phyloP scores from a whole-genome alignment of 2,329 filamentous ascomycete genomes.

The Sporothrix pallida region DNA sequence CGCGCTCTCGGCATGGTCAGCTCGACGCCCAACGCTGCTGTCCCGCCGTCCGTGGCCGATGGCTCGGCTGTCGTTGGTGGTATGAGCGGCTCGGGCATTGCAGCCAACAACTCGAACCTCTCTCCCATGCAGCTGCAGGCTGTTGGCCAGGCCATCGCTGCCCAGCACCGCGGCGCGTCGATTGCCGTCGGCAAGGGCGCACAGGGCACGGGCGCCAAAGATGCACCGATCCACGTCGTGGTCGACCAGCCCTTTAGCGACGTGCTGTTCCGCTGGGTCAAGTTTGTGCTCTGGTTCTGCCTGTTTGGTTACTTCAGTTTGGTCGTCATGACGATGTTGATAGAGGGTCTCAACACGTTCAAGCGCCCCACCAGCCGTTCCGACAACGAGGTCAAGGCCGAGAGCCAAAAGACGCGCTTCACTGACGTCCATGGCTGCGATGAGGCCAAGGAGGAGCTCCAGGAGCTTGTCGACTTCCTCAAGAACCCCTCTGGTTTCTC shows the following conservation, averaged over 20 bases:
- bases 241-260: conserved; percentile 86
- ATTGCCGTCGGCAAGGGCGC: conserved; percentile 59
- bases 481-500: conserved; percentile 93
- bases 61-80: conserved; percentile 30
- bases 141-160: conserved; percentile 80
- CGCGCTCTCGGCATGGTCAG: conserved; percentile 66
- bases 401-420: conserved; percentile 91
- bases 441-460: conserved; percentile 96
- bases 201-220: conserved; percentile 72
- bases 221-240: conserved; percentile 90
- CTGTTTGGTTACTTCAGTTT: conserved; percentile 80
- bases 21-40: conserved; percentile 36
- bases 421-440: conserved; percentile 95
- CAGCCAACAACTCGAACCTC: conserved; percentile 46
- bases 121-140: conserved; percentile 72
- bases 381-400: conserved; percentile 83
- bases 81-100: conserved; percentile 38
- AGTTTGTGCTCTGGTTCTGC: conserved; percentile 79
- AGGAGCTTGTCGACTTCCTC: conserved; percentile 95
- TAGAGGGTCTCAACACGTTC: conserved; percentile 79
- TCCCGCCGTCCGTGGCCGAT: conserved; percentile 16
- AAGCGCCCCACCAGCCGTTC: conserved; percentile 75
- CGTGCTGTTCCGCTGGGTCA: conserved; percentile 87
- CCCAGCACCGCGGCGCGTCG: conserved; percentile 70
- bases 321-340: conserved; percentile 77